Evolutionary conservation across 768 basidiomycete species (phyloP), one percentile per base, ranked within the genome.

Genomic region (Russula compacta): DNA sequence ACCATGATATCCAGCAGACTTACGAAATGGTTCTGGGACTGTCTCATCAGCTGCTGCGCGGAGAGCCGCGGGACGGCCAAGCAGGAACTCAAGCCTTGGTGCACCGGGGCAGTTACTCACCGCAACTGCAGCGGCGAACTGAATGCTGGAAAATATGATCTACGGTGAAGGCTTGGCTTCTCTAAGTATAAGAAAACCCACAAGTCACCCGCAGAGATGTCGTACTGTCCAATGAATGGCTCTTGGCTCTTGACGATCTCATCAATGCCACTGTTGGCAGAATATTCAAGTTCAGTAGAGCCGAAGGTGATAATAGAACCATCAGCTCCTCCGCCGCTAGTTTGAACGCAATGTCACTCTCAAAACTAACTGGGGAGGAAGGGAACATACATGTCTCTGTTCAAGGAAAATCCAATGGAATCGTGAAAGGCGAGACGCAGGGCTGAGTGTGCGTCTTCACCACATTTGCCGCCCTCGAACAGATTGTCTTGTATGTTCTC

Each of bases 201-300:
- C 78, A 82, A 75, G 70, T 82, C 81, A 46, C 77, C 80, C 40
- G 75, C 58, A 14, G 73, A 67, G 50, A 78, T 71, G 61, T 73
- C 71, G 69, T 76, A 70, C 42, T 67, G 70, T 12, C 60, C 59
- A 24, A 76, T 58, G 69, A 79, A 72, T 3, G 73, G 73, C 32
- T 67, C 69, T 54, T 77, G 73, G 44, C 49, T 7, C 9, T 56
- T 33, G 39, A 69, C 65, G 40, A 63, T 68, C 17, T 67, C 60
- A 29, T 64, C 54, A 35, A 44, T 55, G 14, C 69, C 71, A n/a
- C 9, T 56, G 39, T 66, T 66, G 14, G 68, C 69, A 52, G 55
- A 61, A 61, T 56, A 71, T 24, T 46, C 32, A 14, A 64, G 61
- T 53, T 68, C 40, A 15, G 46, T 36, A 32, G 56, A n/a, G 29